These are phyloP conservation scores for Cadophora malorum DNA, from an alignment of 2,329 filamentous ascomycete species.

Conservation along the genomic window DNA sequence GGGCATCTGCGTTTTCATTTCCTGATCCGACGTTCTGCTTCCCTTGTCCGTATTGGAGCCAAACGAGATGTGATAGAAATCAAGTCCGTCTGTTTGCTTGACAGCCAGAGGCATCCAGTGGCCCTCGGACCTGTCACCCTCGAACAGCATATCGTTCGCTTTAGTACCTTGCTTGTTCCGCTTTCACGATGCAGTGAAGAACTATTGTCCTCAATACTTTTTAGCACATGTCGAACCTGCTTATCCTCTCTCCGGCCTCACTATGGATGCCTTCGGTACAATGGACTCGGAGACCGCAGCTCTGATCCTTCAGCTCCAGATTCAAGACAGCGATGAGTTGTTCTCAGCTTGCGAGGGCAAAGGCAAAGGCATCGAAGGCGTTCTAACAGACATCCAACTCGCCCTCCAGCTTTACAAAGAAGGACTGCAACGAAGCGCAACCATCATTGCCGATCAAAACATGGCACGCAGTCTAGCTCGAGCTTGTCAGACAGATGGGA, in stretches of 20 bases:
- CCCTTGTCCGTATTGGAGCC: neutral
- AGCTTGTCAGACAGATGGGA: constrained; percentile 37
- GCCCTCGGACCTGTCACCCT: neutral
- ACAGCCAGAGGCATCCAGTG: neutral
- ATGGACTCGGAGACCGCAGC: constrained; percentile 35
- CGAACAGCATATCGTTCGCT: neutral
- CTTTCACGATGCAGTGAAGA: too few relatives aligned
- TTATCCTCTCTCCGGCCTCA: neutral
- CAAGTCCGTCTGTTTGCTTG: neutral
- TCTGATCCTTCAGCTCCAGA: constrained; percentile 38
- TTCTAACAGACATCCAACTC: constrained; percentile 20
- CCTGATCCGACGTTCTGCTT: neutral
- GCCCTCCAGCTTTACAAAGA: constrained; percentile 26
- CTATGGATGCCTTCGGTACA: constrained; percentile 16
- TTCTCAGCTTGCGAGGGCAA: constrained; percentile 28
- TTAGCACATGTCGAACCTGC: neutral
- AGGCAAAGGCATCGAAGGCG: constrained; percentile 24
- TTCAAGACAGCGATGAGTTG: constrained; percentile 32
- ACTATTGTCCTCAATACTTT: too few relatives aligned
- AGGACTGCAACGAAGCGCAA: constrained; percentile 25
- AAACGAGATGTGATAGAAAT: constrained; percentile 4
- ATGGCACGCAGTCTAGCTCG: constrained; percentile 39
- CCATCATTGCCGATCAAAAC: constrained; percentile 20
- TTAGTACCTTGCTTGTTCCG: neutral
- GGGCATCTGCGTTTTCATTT: neutral